Conservation (phyloP, 768 basidiomycete species). For the Strobilomyces dryophilus region DNA sequence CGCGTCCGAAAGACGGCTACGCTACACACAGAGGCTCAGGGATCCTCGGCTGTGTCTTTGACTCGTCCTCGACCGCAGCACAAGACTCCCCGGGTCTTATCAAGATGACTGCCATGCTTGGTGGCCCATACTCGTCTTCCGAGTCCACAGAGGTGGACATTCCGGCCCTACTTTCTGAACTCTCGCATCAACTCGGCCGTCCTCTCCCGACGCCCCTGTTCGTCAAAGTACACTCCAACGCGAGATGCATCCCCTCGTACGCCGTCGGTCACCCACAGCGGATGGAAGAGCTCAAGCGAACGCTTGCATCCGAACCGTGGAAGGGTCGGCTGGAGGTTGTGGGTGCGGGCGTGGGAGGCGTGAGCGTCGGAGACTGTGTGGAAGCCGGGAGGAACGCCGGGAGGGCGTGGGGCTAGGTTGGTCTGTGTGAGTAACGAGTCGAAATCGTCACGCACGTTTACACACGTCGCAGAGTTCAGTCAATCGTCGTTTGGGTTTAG, state of each 20-base stretch:
- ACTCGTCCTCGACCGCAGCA: constrained; percentile 67
- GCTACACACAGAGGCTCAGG: constrained; percentile 35
- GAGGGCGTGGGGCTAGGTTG: constrained; percentile 33
- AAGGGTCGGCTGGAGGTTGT: constrained; percentile 53
- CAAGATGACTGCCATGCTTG: constrained; percentile 89
- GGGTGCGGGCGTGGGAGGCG: constrained; percentile 85
- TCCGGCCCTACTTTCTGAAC: constrained; percentile 23
- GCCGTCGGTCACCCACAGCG: constrained; percentile 67
- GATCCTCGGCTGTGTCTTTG: constrained; percentile 86
- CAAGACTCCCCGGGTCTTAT: constrained; percentile 54
- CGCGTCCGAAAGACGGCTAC: constrained; percentile 64
- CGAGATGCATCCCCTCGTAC: constrained; percentile 75
- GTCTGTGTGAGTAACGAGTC: constrained; percentile 12
- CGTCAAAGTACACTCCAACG: constrained; percentile 50
- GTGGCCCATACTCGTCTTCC: constrained; percentile 58
- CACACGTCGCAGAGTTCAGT: constrained; percentile 9
- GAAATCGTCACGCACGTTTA: constrained; percentile 10
- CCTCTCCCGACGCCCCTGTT: constrained; percentile 54
- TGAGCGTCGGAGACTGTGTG: constrained; percentile 85
- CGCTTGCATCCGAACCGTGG: constrained; percentile 42
- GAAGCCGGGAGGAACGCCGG: constrained; percentile 64
- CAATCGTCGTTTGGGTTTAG: constrained; percentile 3
- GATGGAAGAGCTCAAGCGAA: constrained; percentile 53
- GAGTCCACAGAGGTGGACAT: constrained; percentile 21
- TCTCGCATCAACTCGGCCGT: constrained; percentile 44